Conservation (phyloP, 2,329 filamentous ascomycete species). For the Cercospora sesami region DNA sequence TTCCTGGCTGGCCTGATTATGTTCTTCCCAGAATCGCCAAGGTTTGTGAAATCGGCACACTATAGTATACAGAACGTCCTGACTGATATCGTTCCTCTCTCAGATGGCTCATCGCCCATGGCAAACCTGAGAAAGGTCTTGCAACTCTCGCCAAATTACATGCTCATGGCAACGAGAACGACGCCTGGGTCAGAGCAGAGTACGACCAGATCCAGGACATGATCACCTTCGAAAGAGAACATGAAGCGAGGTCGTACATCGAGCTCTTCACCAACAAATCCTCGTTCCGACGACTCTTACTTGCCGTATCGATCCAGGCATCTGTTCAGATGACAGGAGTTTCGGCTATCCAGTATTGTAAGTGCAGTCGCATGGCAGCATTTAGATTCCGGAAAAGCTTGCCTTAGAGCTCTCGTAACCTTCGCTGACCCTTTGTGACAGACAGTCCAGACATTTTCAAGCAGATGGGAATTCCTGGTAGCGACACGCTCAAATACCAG, state of each 20-base stretch:
- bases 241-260: constrained; percentile 67
- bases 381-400: no score
- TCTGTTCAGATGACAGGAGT: constrained; percentile 76
- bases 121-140: constrained; percentile 64
- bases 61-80: neutral
- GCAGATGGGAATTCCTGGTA: constrained; percentile 66
- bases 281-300: constrained; percentile 69
- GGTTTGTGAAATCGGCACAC: constrained; percentile 12
- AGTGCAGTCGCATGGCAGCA: neutral
- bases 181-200: constrained; percentile 71
- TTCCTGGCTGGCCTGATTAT: constrained; percentile 66
- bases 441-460: constrained; percentile 54
- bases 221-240: constrained; percentile 64
- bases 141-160: constrained; percentile 68
- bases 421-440: neutral
- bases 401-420: neutral
- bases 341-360: constrained; percentile 69
- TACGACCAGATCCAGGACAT: constrained; percentile 68
- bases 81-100: constrained; percentile 27
- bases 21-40: constrained; percentile 65
- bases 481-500: constrained; percentile 71
- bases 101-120: constrained; percentile 72
- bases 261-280: constrained; percentile 68
- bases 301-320: constrained; percentile 66
- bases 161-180: constrained; percentile 63